Base-by-base conservation (phyloP, 345 rosid genomes). In the Luvunga scandens region DNA sequence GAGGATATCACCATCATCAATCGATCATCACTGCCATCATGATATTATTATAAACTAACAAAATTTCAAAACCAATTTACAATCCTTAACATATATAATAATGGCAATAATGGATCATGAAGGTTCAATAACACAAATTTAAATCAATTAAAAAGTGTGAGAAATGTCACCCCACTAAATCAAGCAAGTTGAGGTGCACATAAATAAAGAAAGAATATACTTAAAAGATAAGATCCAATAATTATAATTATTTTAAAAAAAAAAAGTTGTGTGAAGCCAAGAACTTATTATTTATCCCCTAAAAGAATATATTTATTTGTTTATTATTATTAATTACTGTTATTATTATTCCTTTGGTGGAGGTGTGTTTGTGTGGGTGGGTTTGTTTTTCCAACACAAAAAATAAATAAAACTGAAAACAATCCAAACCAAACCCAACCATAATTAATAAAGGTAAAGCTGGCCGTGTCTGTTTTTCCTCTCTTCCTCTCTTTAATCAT, bases 361-460 rank as follows among this genome's bases (percentile, higher is more conserved):
- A 5, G 62, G 28, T 42, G 36, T 39, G 73, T 3, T 21, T 31
- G 75, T 30, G 72, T 60, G 2, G 63, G 14, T 53, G 38, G 70
- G 27, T 64, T 67, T 36, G 77, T 65, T 76, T 42, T 72, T 70
- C 76, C 80, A 77, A 77, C 83, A 22, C 80, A 81, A 59, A 66
- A 71, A 57, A 27, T 24, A 48, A 67, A 57, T 12, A 30, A 82
- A 82, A 73, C 72, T 71, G 45, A 68, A 5, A 45, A 9, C 53
- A 59, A 22, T 21, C 59, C 60, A n/a, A 77, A 81, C 66, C 76
- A 73, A 68, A 72, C 80, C 76, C 72, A 53, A 48, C 66, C 75
- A 78, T 73, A 70, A 70, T 69, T 63, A 66, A 84, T 63, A 66
- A 84, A 82, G 81, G 86, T 48, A 9, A 73, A 78, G 84, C 75